Base-by-base conservation (phyloP, 2,329 filamentous ascomycete genomes). In the Colletotrichum sp. region DNA sequence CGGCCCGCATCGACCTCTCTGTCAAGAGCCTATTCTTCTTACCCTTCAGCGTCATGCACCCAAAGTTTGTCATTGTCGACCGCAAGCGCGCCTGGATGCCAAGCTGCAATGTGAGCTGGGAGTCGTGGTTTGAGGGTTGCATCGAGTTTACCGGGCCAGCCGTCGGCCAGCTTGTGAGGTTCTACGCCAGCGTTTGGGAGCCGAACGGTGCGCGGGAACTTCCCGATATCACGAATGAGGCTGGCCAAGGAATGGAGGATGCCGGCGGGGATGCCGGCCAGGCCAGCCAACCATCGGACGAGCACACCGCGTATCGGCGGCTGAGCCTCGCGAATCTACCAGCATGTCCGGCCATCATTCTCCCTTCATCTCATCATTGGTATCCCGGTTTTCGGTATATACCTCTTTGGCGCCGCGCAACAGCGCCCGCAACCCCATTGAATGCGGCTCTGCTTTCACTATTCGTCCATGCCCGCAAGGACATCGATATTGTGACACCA, bases 31-130 rank as follows among this genome's bases (percentile, higher is more conserved):
- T 96, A 9, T 97, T 97, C 83, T 92, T 96, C 77, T 87, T 93
- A 4, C 95, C 95, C 0, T 92, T 97, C 75, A 95, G 94, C 80
- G 93, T 97, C n/a, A 94, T 97, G 92, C 95, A 97, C 81, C 93
- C 95, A 0, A 97, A 97, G 80, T 96, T 95, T 79, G 88, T 96
- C 48, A 88, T 97, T 16, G 83, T 96, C 2, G 95, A 97, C 81
- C 89, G 93, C 1, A 83, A 86, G 36, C 88, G 85, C 4, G 93
- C 93, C 0, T 93, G 93, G 79, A 83, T 97, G 12, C 95, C 95
- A 0, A 95, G 93, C 79, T 96, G 94, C 83, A 97, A 97, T 79
- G 91, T 97, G 6, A 96, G 94, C 80, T 97, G 94, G 94, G 95
- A 97, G 83, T 85, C 91, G n/a, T 97, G 95, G 95, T 93, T 96